A percentile compares a stretch with the other conserved stretches of the same genome.
Conservation (phyloP, 176 grass and related monocot species). For the Secale cereale region DNA sequence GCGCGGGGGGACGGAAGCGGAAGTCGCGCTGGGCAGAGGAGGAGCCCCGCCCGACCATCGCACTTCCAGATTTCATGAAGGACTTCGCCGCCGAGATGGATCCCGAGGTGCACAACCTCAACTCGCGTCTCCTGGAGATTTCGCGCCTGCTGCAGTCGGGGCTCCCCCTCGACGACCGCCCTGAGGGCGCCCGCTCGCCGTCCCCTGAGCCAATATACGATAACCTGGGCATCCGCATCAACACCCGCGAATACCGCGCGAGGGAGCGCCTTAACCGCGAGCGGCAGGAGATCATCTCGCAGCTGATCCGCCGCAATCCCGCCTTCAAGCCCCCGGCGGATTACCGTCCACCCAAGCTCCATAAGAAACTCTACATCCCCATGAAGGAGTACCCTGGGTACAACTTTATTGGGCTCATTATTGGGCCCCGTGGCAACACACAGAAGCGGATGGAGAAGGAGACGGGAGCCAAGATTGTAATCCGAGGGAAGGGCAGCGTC, state of each 20-base stretch:
- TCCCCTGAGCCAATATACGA: conserved; percentile 88
- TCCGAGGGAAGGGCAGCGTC: conserved; percentile 89
- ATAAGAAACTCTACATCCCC: conserved; percentile 97
- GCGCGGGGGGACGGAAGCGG: conserved; percentile 49
- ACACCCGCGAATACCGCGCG: conserved; percentile 83
- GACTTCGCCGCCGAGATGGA: conserved; percentile 88
- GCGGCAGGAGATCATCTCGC: conserved; percentile 93
- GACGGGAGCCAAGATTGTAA: conserved; percentile 93
- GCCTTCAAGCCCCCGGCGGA: conserved; percentile 89
- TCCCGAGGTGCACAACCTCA: conserved; percentile 87
- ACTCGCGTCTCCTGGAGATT: conserved; percentile 81
- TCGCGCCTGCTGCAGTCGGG: conserved; percentile 60
- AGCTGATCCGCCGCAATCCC: conserved; percentile 90
- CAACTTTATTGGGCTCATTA: conserved; percentile 96
- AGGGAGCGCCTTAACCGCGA: conserved; percentile 80
- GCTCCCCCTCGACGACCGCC: conserved; percentile 74
- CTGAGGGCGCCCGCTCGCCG: conserved; percentile 77
- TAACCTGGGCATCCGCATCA: conserved; percentile 92
- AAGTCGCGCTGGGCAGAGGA: conserved; percentile 96
- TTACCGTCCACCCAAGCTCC: conserved; percentile 89
- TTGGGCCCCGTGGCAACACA: conserved; percentile 78
- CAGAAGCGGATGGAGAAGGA: conserved; percentile 99
- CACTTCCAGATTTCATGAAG: conserved; percentile 96
- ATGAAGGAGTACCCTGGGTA: conserved; percentile 95
- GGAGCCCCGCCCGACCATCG: conserved; percentile 66